Percentiles rank a stretch among this genome's conserved stretches.
Conservation (phyloP, 371 early-diverging fungal species). For the Syncephalastrum contaminatum region DNA sequence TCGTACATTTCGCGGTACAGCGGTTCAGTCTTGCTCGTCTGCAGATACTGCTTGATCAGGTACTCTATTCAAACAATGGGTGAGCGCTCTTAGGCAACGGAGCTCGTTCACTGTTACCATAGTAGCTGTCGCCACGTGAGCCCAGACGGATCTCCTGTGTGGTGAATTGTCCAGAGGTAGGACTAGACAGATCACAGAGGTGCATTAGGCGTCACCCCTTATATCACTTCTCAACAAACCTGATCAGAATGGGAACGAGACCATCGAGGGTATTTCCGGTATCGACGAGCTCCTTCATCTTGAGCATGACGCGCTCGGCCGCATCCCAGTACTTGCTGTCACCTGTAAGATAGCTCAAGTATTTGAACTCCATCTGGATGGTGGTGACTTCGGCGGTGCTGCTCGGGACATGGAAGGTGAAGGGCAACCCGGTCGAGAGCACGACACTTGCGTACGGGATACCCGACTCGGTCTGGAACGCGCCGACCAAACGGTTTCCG, state of each 20-base stretch:
- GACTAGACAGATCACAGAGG: constrained; percentile 15
- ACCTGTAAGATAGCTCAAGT: constrained; percentile 74
- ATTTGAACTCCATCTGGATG: constrained; percentile 87
- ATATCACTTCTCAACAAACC: constrained; percentile 23
- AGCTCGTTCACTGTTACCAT: constrained; percentile 57
- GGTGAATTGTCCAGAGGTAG: constrained; percentile 42
- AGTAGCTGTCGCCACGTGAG: constrained; percentile 88
- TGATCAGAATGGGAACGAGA: constrained; percentile 76
- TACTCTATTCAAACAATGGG: constrained; percentile 63
- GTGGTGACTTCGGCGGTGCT: constrained; percentile 89
- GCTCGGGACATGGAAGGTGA: constrained; percentile 41
- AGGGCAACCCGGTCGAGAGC: constrained; percentile 40
- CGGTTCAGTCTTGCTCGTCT: constrained; percentile 63
- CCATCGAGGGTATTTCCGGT: constrained; percentile 57
- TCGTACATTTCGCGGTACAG: constrained; percentile 73
- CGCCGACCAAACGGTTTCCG: constrained; percentile 74
- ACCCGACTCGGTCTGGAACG: constrained; percentile 73
- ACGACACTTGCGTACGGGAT: constrained; percentile 79
- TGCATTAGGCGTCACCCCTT: not conserved
- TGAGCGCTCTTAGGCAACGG: constrained; percentile 3
- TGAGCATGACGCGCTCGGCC: constrained; percentile 67
- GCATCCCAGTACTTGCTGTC: constrained; percentile 69
- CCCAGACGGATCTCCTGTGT: constrained; percentile 69
- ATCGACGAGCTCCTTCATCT: constrained; percentile 45
- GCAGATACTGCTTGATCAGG: constrained; percentile 83